Conservation (phyloP, 108 stramenopile genomes). For the Pseudonitzschia multistriata region DNA sequence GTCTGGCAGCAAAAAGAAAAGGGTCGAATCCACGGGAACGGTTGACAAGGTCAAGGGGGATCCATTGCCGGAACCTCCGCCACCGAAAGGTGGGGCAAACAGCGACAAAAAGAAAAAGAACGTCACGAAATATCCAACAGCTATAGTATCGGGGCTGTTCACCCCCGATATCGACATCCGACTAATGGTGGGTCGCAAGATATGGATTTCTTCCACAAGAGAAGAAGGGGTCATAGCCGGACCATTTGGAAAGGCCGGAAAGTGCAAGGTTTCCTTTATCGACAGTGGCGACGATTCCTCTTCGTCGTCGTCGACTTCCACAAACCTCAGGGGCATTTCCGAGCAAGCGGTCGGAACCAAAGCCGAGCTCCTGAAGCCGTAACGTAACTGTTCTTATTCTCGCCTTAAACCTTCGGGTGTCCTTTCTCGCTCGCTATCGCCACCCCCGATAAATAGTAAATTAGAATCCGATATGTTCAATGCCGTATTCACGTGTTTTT, state of each 20-base stretch:
- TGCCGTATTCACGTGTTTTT: too few relatives aligned
- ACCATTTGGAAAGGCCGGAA: slow-evolving; percentile 94
- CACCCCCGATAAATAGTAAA: too few relatives aligned
- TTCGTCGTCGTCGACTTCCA: neutral
- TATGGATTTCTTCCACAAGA: slow-evolving; percentile 52
- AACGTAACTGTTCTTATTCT: too few relatives aligned
- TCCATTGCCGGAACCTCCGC: slow-evolving; percentile 22
- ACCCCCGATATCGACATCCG: slow-evolving; percentile 84
- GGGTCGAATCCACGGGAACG: slow-evolving; percentile 51
- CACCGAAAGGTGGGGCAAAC: neutral
- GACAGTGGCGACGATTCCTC: neutral
- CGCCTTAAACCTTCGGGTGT: too few relatives aligned
- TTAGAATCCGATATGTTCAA: too few relatives aligned
- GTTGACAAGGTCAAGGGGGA: slow-evolving; percentile 85
- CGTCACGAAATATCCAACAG: slow-evolving; percentile 48
- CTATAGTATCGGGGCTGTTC: slow-evolving; percentile 88
- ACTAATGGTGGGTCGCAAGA: slow-evolving; percentile 54
- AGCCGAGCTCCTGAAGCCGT: slow-evolving; percentile 25
- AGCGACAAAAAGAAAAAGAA: slow-evolving; percentile 8
- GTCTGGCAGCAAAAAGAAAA: slow-evolving; percentile 48
- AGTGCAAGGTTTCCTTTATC: slow-evolving; percentile 88
- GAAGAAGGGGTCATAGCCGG: slow-evolving; percentile 75
- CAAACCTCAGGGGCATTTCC: slow-evolving; percentile 48
- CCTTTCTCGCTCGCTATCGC: too few relatives aligned
- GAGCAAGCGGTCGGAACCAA: slow-evolving; percentile 41